Base-by-base conservation (phyloP, 2,329 filamentous ascomycete species). In the Penicillium janthinellum region DNA sequence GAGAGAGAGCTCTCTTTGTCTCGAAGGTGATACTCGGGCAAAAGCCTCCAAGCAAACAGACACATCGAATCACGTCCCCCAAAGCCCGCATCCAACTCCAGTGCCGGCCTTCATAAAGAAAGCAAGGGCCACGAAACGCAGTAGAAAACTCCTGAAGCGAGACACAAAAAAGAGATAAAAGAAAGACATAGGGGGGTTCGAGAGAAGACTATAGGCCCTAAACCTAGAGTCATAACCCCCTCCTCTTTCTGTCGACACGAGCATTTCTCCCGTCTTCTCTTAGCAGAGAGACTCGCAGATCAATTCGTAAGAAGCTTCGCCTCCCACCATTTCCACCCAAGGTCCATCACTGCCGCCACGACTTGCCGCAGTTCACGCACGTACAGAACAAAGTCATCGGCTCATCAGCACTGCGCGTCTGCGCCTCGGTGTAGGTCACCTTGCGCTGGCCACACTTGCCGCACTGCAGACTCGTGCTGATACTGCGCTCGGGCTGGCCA, bases 341-440 rank as follows among this genome's bases (percentile, higher is more conserved):
- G 34, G n/a, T 42, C 25, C 35, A 56, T 69, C 68, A 78, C 71
- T 79, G 77, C 51, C 74, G 71, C 79, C 79, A 81, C 42, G 79
- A 78, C 69, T 81, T 81, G 47, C 79, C 78, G 61, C 79, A 81
- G 67, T 78, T 77, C 69, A 79, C 52, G 64, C 79, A 81, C 42
- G 79, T 80, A 67, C 79, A 81, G 63, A 81, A 81, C 61, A 80
- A 65, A 35, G 79, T 81, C 79, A 81, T 81, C 71, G 94, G 94
- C 80, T 98, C 95, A 85, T 99, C 95, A 66, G 95, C 95, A 80
- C 87, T 90, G 65, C 95, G 86, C 15, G 95, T 99, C 83, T 99
- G 95, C 4, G 95, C 95, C 80, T 99, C 95, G 51, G 87, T 92
- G 79, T 99, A 99, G 77, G 90, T 92, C 73, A 98, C 95, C 83